Evolutionary conservation across 1,139 yeast species (phyloP).

Genomic region (Hyphopichia buzzinii): DNA sequence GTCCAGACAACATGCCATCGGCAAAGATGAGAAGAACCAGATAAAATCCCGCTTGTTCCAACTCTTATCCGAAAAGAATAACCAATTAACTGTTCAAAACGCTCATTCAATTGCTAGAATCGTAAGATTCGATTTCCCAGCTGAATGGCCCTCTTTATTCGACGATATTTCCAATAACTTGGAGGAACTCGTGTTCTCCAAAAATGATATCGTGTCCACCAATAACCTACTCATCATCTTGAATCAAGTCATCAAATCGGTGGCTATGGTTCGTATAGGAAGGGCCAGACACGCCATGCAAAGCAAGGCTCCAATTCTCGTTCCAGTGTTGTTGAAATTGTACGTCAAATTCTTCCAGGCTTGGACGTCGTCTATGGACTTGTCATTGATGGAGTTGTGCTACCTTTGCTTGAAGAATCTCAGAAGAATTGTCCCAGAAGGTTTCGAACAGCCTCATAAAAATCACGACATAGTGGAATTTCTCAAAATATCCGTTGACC

Average conservation of each 20-base stretch:
- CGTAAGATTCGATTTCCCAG: conserved; percentile 81
- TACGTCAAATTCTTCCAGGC: conserved; percentile 59
- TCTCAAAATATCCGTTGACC: conserved; percentile 54
- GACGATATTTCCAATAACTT: conserved; percentile 49
- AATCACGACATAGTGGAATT: conserved; percentile 60
- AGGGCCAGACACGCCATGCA: conserved; percentile 79
- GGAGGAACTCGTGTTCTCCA: conserved; percentile 45
- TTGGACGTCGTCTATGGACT: conserved; percentile 53
- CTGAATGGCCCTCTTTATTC: conserved; percentile 79
- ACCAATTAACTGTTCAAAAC: conserved; percentile 73
- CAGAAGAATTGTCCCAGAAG: conserved; percentile 73
- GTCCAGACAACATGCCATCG: conserved; percentile 54
- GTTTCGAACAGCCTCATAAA: conserved; percentile 67
- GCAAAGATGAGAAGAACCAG: conserved; percentile 64
- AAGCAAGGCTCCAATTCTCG: conserved; percentile 60
- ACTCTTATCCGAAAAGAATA: conserved; percentile 64
- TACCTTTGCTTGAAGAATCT: conserved; percentile 74
- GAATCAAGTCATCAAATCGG: conserved; percentile 72
- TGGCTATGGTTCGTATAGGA: conserved; percentile 79
- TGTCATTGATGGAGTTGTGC: conserved; percentile 63
- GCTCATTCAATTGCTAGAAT: conserved; percentile 80
- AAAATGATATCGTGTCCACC: conserved; percentile 49
- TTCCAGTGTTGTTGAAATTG: conserved; percentile 56
- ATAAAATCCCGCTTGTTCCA: conserved; percentile 62
- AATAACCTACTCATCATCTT: conserved; percentile 65